A percentile compares a stretch with the other conserved stretches of the same genome.
phyloP scores from a whole-genome alignment of 1,284 basidiomycete species.

The Uromyces viciae-fabae region DNA sequence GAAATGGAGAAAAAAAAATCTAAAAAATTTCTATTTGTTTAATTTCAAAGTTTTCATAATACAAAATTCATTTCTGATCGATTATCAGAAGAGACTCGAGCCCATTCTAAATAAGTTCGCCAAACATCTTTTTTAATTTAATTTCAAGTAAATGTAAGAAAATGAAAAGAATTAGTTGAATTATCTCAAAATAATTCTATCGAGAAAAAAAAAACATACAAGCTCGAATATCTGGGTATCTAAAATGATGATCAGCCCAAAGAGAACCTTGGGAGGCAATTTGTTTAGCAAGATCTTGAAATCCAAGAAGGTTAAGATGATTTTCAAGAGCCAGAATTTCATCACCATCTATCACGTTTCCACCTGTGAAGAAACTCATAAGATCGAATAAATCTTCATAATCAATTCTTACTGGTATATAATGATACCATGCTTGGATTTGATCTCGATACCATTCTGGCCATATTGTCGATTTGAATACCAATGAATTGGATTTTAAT shows the following conservation, averaged over 20 bases:
- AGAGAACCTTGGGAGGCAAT: constrained; percentile 56
- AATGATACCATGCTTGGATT: constrained; percentile 63
- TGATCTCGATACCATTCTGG: constrained; percentile 59
- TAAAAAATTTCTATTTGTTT: no score
- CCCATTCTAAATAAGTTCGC: constrained; percentile 41
- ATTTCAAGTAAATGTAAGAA: not conserved
- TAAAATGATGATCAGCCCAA: constrained; percentile 58
- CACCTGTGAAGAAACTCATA: constrained; percentile 59
- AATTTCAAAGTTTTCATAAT: no score
- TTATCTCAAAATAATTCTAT: not conserved
- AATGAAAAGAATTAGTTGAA: not conserved
- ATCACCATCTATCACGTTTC: constrained; percentile 45
- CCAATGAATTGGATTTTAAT: constrained; percentile 56
- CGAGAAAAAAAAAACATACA: constrained; percentile 54
- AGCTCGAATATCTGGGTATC: constrained; percentile 60
- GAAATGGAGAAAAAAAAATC: no score
- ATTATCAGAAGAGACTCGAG: constrained; percentile 22
- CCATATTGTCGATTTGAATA: constrained; percentile 58
- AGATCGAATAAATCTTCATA: constrained; percentile 59
- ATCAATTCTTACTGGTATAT: constrained; percentile 62
- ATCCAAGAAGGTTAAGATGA: constrained; percentile 45
- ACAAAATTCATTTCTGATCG: constrained; percentile 4
- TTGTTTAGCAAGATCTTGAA: constrained; percentile 57
- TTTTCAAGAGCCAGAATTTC: not conserved
- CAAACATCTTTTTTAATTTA: constrained; percentile 12